Evolutionary conservation across 805 yeast species (phyloP), one percentile per base, ranked within the genome.

Genomic region (Naumovozyma castellii): DNA sequence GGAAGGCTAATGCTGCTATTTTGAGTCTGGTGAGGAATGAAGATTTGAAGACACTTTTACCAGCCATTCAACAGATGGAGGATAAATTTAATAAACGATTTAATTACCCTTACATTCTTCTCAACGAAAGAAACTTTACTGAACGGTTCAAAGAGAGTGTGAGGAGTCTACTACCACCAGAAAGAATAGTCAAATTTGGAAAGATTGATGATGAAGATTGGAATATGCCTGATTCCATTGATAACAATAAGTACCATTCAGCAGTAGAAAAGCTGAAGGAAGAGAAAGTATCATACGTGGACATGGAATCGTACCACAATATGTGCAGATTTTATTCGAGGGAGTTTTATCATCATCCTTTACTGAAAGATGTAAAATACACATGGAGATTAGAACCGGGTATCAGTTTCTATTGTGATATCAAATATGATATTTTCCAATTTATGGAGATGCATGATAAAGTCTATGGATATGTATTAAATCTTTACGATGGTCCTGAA

Each of bases 351-450:
- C 71, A 80, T 59, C 84, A 84, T 56, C 75, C 73, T 37, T 64
- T 77, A 35, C 54, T 86, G 61, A 65, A 69, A 44, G 73, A 78
- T 19, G 86, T 78, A 71, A 83, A 81, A 55, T 86, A 80, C 72
- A 84, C 84, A 68, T 86, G 95, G 95, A 77, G 95, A 61, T 88
- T 87, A 32, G 96, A 87, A 63, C 95, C 95, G 6, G 82, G 75
- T 49, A 76, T 81, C 50, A 72, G 75, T 56, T 72, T 82, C 48
- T 74, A 66, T 62, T 86, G 95, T 66, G 84, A 84, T 58, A 68
- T 87, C 42, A 76, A 75, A 51, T 81, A 81, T 61, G 95, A 85
- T 57, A 65, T 83, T 9, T 85, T 85, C 73, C 73, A 77, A 61
- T 83, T 67, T 62, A 84, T 85, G 94, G 74, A 75, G 50, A 84